These are phyloP conservation scores for Pyrenochaeta sp. DNA, from an alignment of 2,329 filamentous ascomycete genomes.

Conservation along the genomic window DNA sequence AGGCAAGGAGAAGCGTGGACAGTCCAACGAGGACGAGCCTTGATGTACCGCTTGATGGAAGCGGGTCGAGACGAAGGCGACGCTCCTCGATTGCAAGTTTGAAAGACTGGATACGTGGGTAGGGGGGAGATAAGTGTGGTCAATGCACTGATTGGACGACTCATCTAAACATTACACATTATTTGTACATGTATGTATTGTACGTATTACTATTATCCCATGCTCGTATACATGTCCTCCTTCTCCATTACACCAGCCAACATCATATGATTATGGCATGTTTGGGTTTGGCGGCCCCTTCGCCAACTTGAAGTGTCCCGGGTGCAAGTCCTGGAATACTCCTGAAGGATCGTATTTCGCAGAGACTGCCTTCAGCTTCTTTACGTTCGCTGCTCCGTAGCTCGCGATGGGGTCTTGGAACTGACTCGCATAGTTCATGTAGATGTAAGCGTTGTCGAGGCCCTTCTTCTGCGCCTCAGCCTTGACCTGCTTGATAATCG, in stretches of 20 bases:
- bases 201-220: background rate
- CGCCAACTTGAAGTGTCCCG: conserved; percentile 48
- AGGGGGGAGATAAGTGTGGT: background rate
- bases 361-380: conserved; percentile 38
- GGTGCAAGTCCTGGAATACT: conserved; percentile 47
- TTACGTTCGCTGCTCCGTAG: conserved; percentile 41
- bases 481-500: conserved; percentile 26
- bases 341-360: conserved; percentile 46
- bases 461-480: conserved; percentile 26
- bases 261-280: background rate
- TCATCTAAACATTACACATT: background rate
- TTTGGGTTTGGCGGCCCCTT: conserved; percentile 3
- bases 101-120: conserved; percentile 23
- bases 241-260: background rate
- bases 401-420: conserved; percentile 48
- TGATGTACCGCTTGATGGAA: conserved; percentile 11
- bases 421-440: conserved; percentile 48
- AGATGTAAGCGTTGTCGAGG: conserved; percentile 31
- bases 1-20: conserved; percentile 17
- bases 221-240: background rate
- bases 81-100: conserved; percentile 19
- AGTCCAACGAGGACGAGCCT: conserved; percentile 12
- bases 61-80: conserved; percentile 8
- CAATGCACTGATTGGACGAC: background rate
- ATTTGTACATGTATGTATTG: background rate